Evolutionary conservation across 495 filamentous ascomycete genomes (phyloP).

Genomic region (Talaromyces stipitatus): DNA sequence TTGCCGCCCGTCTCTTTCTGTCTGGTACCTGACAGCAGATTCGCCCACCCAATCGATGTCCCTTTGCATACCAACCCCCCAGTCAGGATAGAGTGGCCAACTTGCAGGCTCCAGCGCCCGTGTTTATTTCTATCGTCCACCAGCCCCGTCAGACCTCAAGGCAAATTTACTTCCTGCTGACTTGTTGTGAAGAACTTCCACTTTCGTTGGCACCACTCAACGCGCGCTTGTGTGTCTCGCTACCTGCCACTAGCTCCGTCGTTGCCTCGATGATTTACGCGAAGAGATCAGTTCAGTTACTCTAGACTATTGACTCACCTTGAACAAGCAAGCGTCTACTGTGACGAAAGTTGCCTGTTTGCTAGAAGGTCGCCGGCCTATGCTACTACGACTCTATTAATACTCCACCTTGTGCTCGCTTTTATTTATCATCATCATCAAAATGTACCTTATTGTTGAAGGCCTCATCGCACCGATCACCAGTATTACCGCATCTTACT

Average conservation of each 20-base stretch:
- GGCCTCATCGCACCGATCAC: constrained; percentile 23
- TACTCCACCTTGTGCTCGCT: not conserved
- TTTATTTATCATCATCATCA: constrained; percentile 11
- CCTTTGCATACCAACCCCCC: not conserved
- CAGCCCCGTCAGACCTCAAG: not conserved
- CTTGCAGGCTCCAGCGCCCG: constrained; percentile 1
- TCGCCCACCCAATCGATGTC: not conserved
- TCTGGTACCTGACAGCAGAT: not conserved
- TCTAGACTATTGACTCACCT: not conserved
- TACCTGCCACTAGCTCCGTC: constrained; percentile 1
- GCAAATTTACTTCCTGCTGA: not conserved
- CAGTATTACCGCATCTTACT: constrained; percentile 19
- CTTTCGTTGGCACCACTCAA: not conserved
- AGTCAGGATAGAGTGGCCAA: not conserved
- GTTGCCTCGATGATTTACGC: not conserved
- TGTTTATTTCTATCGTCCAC: not conserved
- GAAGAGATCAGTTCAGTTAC: not conserved
- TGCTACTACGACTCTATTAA: not conserved
- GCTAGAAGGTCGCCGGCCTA: not conserved
- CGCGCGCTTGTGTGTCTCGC: not conserved
- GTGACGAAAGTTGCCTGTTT: not conserved
- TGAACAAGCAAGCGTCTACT: not conserved
- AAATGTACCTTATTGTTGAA: constrained; percentile 26
- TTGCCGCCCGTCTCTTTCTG: constrained; percentile 3
- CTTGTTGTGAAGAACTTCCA: not conserved